A percentile compares a stretch with the other conserved stretches of the same genome.
Conservation (phyloP, 345 rosid species). For the Eucalyptus lansdowneana region DNA sequence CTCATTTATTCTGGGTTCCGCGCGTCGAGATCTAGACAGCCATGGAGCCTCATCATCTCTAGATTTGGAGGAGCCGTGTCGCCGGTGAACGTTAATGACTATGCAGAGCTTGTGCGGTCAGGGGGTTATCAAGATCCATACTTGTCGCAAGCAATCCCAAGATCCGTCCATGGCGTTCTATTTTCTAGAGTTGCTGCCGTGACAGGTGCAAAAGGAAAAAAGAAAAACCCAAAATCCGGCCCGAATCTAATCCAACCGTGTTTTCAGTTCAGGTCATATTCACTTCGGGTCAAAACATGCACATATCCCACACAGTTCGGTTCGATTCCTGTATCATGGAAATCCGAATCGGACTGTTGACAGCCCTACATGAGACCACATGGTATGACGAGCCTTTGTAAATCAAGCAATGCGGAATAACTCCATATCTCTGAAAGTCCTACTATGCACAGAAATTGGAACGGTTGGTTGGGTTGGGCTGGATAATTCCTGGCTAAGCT, state of each 20-base stretch:
- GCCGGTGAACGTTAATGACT: neutral
- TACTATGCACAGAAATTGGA: neutral
- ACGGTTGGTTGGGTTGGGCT: neutral
- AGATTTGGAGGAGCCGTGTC: neutral
- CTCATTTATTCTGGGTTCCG: neutral
- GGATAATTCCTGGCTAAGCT: neutral
- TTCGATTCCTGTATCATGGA: neutral
- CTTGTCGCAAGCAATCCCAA: neutral
- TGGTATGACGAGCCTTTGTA: neutral
- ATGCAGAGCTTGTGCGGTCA: neutral
- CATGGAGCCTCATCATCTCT: neutral
- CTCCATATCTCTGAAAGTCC: neutral
- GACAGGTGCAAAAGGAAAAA: neutral
- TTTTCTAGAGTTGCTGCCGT: neutral
- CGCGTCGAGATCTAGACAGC: neutral
- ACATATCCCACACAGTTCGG: neutral
- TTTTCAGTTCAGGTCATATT: neutral
- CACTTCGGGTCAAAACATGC: neutral
- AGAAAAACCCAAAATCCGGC: too few relatives aligned
- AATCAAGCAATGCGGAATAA: neutral
- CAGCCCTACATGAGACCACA: neutral
- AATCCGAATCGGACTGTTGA: neutral
- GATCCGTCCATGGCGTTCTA: neutral
- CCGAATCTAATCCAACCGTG: neutral
- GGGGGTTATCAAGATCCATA: neutral